These are phyloP conservation scores for Anethum foeniculum DNA, from an alignment of 140 eudicot species.

Conservation along the genomic window DNA sequence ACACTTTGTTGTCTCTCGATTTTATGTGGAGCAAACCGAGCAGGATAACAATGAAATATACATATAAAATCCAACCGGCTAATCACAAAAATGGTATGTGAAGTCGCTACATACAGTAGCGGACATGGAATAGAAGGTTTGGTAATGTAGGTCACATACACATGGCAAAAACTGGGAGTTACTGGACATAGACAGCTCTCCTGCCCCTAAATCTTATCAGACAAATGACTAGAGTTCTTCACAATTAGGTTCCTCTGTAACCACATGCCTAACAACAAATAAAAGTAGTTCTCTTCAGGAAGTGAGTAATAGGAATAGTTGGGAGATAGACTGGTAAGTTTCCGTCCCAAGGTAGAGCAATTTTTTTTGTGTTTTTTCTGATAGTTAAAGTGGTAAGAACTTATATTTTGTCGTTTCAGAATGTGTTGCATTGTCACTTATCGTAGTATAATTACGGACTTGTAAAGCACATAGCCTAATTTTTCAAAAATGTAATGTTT, in stretches of 20 bases:
- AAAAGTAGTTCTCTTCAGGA: neutral
- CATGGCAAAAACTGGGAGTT: neutral
- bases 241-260: neutral
- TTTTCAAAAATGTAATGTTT: too few relatives aligned
- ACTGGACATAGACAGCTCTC: conserved; percentile 1
- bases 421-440: too few relatives aligned
- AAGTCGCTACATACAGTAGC: neutral
- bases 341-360: too few relatives aligned
- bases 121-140: neutral
- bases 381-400: too few relatives aligned
- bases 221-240: neutral
- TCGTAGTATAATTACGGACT: too few relatives aligned
- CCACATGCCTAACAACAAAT: neutral
- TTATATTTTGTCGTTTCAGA: too few relatives aligned
- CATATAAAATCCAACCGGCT: neutral
- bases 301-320: neutral
- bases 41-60: neutral
- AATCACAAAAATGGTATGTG: neutral
- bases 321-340: neutral
- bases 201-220: neutral
- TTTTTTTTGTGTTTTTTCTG: too few relatives aligned
- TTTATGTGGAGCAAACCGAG: neutral
- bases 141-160: neutral
- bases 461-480: too few relatives aligned
- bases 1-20: neutral